These are phyloP conservation scores for Cinchona pubescens DNA, from an alignment of 257 asterid genomes.

Conservation along the genomic window DNA sequence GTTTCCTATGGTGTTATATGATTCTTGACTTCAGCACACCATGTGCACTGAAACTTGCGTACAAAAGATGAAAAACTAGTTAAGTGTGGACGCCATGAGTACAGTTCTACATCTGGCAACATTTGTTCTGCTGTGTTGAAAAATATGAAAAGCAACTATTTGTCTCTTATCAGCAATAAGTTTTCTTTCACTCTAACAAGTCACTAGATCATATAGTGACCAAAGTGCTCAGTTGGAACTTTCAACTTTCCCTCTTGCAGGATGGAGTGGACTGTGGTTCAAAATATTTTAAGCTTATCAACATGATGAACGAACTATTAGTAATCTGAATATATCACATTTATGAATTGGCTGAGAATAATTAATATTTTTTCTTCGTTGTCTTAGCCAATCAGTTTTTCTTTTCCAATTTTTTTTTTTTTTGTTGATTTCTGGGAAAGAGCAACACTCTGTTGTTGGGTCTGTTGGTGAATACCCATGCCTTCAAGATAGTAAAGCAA, in stretches of 20 bases:
- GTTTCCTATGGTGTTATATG: neutral
- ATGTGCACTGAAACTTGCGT: neutral
- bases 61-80: neutral
- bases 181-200: neutral
- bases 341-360: neutral
- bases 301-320: no score
- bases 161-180: no score
- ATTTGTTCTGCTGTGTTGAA: no score
- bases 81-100: neutral
- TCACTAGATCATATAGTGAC: neutral
- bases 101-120: no score
- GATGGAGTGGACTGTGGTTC: neutral
- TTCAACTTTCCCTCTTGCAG: neutral
- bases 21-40: neutral
- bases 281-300: neutral
- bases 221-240: no score
- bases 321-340: neutral
- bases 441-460: neutral
- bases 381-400: neutral
- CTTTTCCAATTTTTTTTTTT: neutral
- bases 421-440: neutral
- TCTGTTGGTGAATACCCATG: neutral
- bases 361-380: neutral
- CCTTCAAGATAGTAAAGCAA: neutral
- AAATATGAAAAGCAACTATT: no score